A percentile compares a stretch with the other conserved stretches of the same genome.
phyloP scores from a whole-genome alignment of 2,329 filamentous ascomycete species.

The Nannizziopsis arthrosporioides region DNA sequence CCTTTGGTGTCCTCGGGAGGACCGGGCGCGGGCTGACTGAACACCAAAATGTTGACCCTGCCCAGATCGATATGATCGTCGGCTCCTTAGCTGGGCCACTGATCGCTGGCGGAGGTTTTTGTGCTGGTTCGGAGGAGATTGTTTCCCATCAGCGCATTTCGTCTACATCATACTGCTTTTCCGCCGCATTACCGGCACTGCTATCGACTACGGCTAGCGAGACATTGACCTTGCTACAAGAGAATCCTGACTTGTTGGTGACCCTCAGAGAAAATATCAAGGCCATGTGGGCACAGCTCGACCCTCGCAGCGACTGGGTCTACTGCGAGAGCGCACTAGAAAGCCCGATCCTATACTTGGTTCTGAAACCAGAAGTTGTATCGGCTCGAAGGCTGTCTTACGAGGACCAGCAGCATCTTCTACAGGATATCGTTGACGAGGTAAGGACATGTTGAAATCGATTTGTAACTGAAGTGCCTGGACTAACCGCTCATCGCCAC shows the following conservation, averaged over 20 bases:
- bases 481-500: constrained; percentile 1
- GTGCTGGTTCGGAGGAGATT: constrained; percentile 79
- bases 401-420: constrained; percentile 69
- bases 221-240: constrained; percentile 73
- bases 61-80: constrained; percentile 92
- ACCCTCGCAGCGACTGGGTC: constrained; percentile 90
- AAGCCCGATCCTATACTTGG: constrained; percentile 76
- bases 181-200: constrained; percentile 84
- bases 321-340: constrained; percentile 66
- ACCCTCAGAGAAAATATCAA: constrained; percentile 78
- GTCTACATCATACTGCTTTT: constrained; percentile 87
- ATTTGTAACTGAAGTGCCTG: not conserved
- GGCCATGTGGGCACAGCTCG: constrained; percentile 72
- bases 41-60: constrained; percentile 88
- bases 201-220: constrained; percentile 92
- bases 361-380: constrained; percentile 73
- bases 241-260: constrained; percentile 67
- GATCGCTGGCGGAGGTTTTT: constrained; percentile 90
- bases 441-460: constrained; percentile 41
- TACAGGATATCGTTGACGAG: constrained; percentile 94
- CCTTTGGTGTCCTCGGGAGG: constrained; percentile 83
- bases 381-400: constrained; percentile 54
- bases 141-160: constrained; percentile 94
- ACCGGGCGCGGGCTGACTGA: constrained; percentile 89
- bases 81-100: constrained; percentile 83